Conservation (phyloP, 192 early-diverging fungal genomes). For the Coemansia sp. region DNA sequence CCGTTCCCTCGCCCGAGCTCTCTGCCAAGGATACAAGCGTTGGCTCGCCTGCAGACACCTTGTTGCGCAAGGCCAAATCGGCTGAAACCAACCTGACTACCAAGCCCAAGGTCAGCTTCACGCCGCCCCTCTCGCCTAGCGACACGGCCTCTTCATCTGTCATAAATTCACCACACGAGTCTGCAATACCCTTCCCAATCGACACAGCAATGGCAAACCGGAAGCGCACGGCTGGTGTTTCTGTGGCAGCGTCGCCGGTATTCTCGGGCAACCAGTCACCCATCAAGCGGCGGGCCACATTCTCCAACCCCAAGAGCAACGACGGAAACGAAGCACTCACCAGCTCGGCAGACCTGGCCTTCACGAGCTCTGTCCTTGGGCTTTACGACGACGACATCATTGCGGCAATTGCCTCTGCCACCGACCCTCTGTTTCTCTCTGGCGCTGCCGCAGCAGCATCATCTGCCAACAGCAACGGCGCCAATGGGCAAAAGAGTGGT, state of each 20-base stretch:
- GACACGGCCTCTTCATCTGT: slow-evolving; percentile 46
- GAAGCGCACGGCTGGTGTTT: slow-evolving; percentile 41
- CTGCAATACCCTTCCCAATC: slow-evolving; percentile 26
- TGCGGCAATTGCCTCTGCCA: slow-evolving; percentile 53
- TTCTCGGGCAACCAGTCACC: slow-evolving; percentile 17
- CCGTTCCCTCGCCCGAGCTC: slow-evolving; percentile 32
- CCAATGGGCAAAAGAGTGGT: slow-evolving; percentile 11
- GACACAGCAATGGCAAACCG: slow-evolving; percentile 34
- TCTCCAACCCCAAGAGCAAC: slow-evolving; percentile 2
- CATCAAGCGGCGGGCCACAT: slow-evolving; percentile 39
- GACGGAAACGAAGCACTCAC: not conserved
- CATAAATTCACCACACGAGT: slow-evolving; percentile 48
- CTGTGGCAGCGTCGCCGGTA: slow-evolving; percentile 13
- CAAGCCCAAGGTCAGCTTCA: slow-evolving; percentile 3
- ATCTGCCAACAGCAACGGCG: slow-evolving; percentile 10
- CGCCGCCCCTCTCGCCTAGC: slow-evolving; percentile 48
- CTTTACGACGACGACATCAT: slow-evolving; percentile 58
- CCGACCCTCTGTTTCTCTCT: slow-evolving; percentile 53
- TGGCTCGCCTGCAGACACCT: not conserved
- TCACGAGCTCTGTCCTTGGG: slow-evolving; percentile 42
- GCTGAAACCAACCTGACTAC: not conserved
- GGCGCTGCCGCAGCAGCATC: slow-evolving; percentile 34
- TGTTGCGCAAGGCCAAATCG: slow-evolving; percentile 9
- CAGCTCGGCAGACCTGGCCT: slow-evolving; percentile 21
- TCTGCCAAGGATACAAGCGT: slow-evolving; percentile 17